phyloP scores from a whole-genome alignment of 2,329 filamentous ascomycete species.

The Cordyceps militaris region DNA sequence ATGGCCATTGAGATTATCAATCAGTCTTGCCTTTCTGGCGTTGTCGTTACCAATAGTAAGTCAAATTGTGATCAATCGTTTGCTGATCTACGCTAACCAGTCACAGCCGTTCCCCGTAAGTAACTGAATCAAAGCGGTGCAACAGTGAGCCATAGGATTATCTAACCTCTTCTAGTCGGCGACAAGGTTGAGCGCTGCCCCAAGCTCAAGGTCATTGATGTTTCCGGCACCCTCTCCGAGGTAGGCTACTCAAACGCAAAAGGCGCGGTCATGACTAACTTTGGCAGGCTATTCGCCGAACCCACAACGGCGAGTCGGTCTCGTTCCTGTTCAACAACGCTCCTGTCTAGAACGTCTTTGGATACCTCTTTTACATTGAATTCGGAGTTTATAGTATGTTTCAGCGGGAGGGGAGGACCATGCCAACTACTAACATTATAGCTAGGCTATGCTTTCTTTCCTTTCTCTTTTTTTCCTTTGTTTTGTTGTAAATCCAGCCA shows the following conservation, averaged over 20 bases:
- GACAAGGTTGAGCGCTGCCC: conserved; percentile 74
- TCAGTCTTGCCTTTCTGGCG: conserved; percentile 63
- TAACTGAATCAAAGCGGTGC: not conserved
- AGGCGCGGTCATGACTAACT: conserved; percentile 10
- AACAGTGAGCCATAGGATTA: not conserved
- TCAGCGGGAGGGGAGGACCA: not conserved
- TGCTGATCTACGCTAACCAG: conserved; percentile 19
- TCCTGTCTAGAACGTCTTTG: conserved; percentile 34
- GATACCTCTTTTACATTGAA: not conserved
- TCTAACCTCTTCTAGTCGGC: conserved; percentile 37
- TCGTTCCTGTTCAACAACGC: conserved; percentile 64
- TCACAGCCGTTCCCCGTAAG: conserved; percentile 29
- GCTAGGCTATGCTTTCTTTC: not conserved
- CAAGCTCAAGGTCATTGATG: conserved; percentile 84
- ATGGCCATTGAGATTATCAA: conserved; percentile 85
- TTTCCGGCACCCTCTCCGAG: conserved; percentile 73
- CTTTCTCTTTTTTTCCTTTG: not conserved
- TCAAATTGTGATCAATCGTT: conserved; percentile 6
- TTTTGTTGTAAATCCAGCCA: not conserved
- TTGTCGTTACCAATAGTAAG: conserved; percentile 81
- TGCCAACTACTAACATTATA: not conserved
- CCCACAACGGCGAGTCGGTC: conserved; percentile 59
- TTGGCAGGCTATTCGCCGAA: conserved; percentile 57
- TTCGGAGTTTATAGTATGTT: conserved; percentile 10
- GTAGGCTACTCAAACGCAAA: conserved; percentile 21